Evolutionary conservation across 352 stramenopile genomes (phyloP), one percentile per base, ranked within the genome.

Genomic region (Stephanocyclus meneghinianus): DNA sequence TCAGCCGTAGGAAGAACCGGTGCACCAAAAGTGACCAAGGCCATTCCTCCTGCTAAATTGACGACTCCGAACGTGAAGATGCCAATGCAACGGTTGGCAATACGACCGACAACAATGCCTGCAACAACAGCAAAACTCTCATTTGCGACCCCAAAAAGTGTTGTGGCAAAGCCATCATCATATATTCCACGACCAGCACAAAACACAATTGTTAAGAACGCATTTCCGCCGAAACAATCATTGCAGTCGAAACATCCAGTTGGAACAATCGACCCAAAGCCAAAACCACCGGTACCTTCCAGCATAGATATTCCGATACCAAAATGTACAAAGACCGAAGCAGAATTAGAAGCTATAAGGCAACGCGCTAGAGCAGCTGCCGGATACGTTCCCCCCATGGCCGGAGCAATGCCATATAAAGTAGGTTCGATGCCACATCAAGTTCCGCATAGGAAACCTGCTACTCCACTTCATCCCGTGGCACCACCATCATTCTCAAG

Each of bases 341-440:
- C 80, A 56, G 79, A 91, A 51, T 85, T 88, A 71, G 85, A 89
- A 71, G 73, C 80, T 13, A 83, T 90, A 50, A 65, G 78, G 63
- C 78, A 87, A 80, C 72, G 85, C 57, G 87, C 87, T 48, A 62
- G 87, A 74, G 83, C 83, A 50, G 85, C 80, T 37, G 87, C 85
- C 45, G 85, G 87, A 53, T 92, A 92, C 76, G 56, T 86, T 50
- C 79, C 82, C 47, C 84, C 82, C 37, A 67, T n/a, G 40, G 15
- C 47, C 21, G 65, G 37, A 16, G 37, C 26, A 64, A 60, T 53
- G n/a, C 44, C 63, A 29, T 44, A 18, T 4, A 29, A 81, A 80
- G 15, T 71, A 72, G 53, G 32, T 10, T 66, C 50, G 48, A n/a
- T 40, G 29, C 50, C 66, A n/a, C 30, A 37, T 60, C 30, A 21